Percentiles rank a stretch among this genome's conserved stretches.
phyloP scores from a whole-genome alignment of 2,329 filamentous ascomycete genomes.

The Fusarium veterinarium region DNA sequence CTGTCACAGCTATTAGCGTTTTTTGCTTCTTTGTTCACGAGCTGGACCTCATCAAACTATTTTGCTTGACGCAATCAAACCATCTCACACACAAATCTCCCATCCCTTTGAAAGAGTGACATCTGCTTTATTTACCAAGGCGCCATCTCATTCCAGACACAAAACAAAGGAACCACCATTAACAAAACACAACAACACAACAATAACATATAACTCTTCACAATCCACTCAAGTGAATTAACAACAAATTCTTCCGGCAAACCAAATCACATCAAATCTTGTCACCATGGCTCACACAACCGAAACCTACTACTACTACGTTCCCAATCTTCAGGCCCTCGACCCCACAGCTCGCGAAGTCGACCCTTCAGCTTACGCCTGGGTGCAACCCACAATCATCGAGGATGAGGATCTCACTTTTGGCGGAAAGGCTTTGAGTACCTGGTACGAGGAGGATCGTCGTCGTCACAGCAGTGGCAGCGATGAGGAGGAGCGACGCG shows the following conservation, averaged over 20 bases:
- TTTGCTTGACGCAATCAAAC: conserved; percentile 38
- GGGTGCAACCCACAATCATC: conserved; percentile 67
- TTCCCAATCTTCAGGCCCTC: conserved; percentile 50
- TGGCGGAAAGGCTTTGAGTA: conserved; percentile 68
- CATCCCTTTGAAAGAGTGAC: conserved; percentile 13
- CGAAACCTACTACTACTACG: conserved; percentile 49
- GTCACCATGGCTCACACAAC: conserved; percentile 39
- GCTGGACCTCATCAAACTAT: conserved; percentile 33
- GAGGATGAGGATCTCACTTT: conserved; percentile 72
- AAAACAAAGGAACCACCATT: conserved; percentile 28
- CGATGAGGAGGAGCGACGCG: conserved; percentile 53
- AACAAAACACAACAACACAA: background rate
- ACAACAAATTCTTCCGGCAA: background rate
- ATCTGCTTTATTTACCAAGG: conserved; percentile 34
- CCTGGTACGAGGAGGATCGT: conserved; percentile 71
- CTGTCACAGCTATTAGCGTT: background rate
- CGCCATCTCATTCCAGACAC: conserved; percentile 27
- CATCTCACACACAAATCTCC: conserved; percentile 3
- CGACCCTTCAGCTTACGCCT: conserved; percentile 52
- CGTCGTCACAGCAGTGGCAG: conserved; percentile 56
- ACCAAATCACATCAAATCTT: background rate
- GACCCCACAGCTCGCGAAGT: conserved; percentile 50
- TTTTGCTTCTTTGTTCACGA: conserved; percentile 18
- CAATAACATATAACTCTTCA: conserved; percentile 12
- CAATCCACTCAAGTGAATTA: conserved; percentile 1